These are phyloP conservation scores for Cyclotella baltica DNA, from an alignment of 108 stramenopile species.

Conservation along the genomic window DNA sequence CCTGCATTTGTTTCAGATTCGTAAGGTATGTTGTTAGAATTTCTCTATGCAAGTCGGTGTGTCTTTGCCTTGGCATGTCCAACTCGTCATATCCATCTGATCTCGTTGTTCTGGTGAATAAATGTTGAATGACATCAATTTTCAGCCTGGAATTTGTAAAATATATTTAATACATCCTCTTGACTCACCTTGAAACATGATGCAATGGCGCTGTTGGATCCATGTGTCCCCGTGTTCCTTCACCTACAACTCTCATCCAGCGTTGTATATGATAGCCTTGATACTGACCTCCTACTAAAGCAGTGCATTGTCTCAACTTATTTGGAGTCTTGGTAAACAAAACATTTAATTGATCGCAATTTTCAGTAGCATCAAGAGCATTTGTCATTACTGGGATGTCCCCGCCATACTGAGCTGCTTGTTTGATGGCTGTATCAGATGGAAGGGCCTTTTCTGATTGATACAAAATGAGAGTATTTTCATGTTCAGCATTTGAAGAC, in stretches of 20 bases:
- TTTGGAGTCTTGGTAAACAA: constrained; percentile 32
- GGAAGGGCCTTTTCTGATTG: constrained; percentile 18
- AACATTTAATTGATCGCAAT: constrained; percentile 62
- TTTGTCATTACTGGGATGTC: constrained; percentile 14
- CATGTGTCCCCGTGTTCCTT: constrained; percentile 15
- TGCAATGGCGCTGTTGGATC: constrained; percentile 44
- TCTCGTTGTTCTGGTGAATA: constrained; percentile 34
- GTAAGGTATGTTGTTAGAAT: constrained; percentile 30
- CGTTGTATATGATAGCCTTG: constrained; percentile 63
- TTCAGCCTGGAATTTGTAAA: too few species aligned
- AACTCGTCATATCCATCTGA: constrained; percentile 45
- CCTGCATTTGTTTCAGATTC: constrained; percentile 28
- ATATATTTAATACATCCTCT: not conserved
- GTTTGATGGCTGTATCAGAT: constrained; percentile 4
- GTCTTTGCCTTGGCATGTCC: constrained; percentile 18
- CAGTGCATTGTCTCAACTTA: constrained; percentile 48
- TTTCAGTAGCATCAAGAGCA: constrained; percentile 52
- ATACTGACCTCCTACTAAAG: constrained; percentile 55
- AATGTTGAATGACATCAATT: too few species aligned
- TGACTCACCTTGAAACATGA: constrained; percentile 38
- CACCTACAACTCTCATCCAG: constrained; percentile 46
- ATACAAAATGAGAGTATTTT: constrained; percentile 45
- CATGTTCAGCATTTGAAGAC: not conserved
- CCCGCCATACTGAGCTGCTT: not conserved
- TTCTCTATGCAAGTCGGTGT: constrained; percentile 21